Percentiles rank a stretch among this genome's conserved stretches.
phyloP scores from a whole-genome alignment of 331 rosid genomes.

The Saraca asoca region DNA sequence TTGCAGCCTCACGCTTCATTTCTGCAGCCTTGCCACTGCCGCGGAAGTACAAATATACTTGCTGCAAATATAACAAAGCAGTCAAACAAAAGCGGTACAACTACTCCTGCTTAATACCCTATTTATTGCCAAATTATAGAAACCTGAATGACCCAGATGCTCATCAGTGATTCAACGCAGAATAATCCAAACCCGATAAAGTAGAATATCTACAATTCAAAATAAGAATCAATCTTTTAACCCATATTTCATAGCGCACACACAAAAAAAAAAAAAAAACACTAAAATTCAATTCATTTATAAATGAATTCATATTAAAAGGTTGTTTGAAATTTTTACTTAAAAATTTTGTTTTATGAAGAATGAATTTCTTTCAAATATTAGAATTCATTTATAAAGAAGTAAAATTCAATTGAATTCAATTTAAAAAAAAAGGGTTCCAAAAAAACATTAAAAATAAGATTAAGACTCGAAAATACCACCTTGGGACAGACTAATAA shows the following conservation, averaged over 20 bases:
- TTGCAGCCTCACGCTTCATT: slow-evolving; percentile 72
- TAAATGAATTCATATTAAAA: no score
- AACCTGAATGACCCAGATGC: slow-evolving; percentile 98
- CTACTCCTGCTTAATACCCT: not conserved
- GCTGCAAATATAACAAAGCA: slow-evolving; percentile 54
- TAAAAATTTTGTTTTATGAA: no score
- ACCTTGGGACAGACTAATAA: not conserved
- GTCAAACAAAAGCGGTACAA: slow-evolving; percentile 20
- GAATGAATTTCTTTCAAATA: not conserved
- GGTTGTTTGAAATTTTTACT: no score
- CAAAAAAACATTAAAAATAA: not conserved
- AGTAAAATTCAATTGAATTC: no score
- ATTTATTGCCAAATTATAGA: not conserved
- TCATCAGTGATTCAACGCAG: slow-evolving; percentile 61
- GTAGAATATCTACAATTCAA: slow-evolving; percentile 64
- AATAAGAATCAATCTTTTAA: not conserved
- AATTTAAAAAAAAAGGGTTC: no score
- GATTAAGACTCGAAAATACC: not conserved
- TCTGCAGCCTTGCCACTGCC: slow-evolving; percentile 85
- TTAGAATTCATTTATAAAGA: not conserved
- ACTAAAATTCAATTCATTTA: no score
- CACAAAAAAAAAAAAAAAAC: no score
- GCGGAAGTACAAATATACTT: slow-evolving; percentile 89
- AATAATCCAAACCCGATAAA: slow-evolving; percentile 74
- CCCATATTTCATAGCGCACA: no score